A percentile compares a stretch with the other conserved stretches of the same genome.
Conservation (phyloP, 148 eudicot genomes). For the Persicaria maculosa region DNA sequence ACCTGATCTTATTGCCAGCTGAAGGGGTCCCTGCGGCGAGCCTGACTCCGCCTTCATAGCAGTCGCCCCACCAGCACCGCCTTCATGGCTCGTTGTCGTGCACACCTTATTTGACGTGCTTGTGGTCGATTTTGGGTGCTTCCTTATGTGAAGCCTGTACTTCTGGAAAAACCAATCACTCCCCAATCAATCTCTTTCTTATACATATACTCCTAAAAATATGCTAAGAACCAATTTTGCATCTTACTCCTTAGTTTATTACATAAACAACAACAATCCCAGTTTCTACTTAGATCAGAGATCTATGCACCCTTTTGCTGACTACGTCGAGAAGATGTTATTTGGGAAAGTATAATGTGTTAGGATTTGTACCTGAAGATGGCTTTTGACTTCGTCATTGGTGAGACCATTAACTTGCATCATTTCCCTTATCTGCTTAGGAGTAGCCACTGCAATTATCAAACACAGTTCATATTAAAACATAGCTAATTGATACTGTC, state of each 20-base stretch:
- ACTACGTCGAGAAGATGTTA: not conserved
- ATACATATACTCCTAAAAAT: too few relatives aligned
- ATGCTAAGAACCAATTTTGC: too few relatives aligned
- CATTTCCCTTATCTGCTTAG: conserved; percentile 54
- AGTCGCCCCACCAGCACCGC: not conserved
- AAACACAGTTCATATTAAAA: not conserved
- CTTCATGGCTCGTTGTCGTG: not conserved
- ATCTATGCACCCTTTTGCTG: too few relatives aligned
- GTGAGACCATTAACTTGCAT: conserved; percentile 62
- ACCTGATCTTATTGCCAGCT: conserved; percentile 15
- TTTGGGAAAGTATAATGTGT: not conserved
- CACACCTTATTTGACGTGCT: not conserved
- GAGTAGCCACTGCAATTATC: conserved; percentile 51
- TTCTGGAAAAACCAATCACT: conserved; percentile 24
- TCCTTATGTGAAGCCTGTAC: conserved; percentile 48
- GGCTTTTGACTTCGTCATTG: conserved; percentile 73
- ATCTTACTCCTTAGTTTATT: too few relatives aligned
- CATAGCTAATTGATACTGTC: not conserved
- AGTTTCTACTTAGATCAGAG: too few relatives aligned
- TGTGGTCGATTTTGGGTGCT: conserved; percentile 18
- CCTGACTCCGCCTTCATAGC: conserved; percentile 14
- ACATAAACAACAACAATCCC: too few relatives aligned
- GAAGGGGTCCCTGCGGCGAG: conserved; percentile 41
- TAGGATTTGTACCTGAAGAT: conserved; percentile 39
- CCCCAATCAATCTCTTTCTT: too few relatives aligned